Conservation (phyloP, 257 asterid genomes). For the Haberlea rhodopensis region DNA sequence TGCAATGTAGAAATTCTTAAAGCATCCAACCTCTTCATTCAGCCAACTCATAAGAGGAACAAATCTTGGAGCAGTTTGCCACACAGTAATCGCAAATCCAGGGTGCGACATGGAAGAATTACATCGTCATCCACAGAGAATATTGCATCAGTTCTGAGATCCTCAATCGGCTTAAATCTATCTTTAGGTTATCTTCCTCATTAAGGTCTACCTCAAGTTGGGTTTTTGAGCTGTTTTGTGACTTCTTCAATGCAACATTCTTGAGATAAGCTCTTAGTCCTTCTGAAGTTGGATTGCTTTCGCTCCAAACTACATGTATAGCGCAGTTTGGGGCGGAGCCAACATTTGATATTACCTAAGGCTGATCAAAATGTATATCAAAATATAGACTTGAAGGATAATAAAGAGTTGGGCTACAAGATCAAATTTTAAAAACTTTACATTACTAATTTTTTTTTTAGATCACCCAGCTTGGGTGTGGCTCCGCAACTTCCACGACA, state of each 20-base stretch:
- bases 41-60: slow-evolving; percentile 69
- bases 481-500: slow-evolving; percentile 55
- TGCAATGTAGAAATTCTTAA: background rate
- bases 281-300: slow-evolving; percentile 45
- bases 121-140: slow-evolving; percentile 70
- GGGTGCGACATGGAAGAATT: slow-evolving; percentile 52
- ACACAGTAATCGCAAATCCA: slow-evolving; percentile 56
- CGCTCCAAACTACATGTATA: slow-evolving; percentile 60
- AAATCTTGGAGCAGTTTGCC: slow-evolving; percentile 62
- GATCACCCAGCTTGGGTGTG: too few relatives aligned
- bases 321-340: too few relatives aligned
- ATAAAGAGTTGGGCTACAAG: too few relatives aligned
- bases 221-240: slow-evolving; percentile 47
- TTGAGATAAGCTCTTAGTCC: slow-evolving; percentile 40
- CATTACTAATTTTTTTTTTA: too few relatives aligned
- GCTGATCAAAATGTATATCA: too few relatives aligned
- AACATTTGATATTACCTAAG: too few relatives aligned
- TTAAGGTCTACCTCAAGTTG: slow-evolving; percentile 53
- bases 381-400: too few relatives aligned
- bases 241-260: slow-evolving; percentile 37
- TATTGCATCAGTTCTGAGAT: slow-evolving; percentile 56
- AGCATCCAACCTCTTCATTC: slow-evolving; percentile 42
- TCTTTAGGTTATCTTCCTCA: slow-evolving; percentile 54
- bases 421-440: too few relatives aligned
- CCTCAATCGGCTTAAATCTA: slow-evolving; percentile 55